Conservation (phyloP, 495 filamentous ascomycete species). For the Podospora tetraspora region DNA sequence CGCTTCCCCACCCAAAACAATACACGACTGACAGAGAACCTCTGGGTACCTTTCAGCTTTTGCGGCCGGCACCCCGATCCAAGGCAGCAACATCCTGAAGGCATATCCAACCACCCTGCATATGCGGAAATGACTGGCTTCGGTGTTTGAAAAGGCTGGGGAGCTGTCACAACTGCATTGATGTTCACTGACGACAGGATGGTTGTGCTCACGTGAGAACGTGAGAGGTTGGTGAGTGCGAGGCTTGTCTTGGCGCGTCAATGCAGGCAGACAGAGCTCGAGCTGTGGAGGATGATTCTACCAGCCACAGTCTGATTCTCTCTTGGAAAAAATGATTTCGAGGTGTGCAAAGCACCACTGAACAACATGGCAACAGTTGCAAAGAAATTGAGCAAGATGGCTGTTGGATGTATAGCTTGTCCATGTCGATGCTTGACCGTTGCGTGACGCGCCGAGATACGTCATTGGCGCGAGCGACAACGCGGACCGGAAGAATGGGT, state of each 20-base stretch:
- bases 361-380: neutral
- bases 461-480: constrained; percentile 5
- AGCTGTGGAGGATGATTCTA: neutral
- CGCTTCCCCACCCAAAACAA: constrained; percentile 2
- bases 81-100: neutral
- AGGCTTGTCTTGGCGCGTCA: constrained; percentile 7
- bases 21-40: neutral
- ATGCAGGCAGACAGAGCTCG: neutral
- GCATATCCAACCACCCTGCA: neutral
- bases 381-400: neutral
- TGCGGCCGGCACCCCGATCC: neutral
- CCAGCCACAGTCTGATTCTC: neutral
- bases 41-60: neutral
- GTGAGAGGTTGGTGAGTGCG: constrained; percentile 13
- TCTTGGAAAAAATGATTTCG: neutral
- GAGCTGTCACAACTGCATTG: neutral
- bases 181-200: neutral
- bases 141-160: neutral
- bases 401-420: neutral
- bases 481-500: constrained; percentile 11
- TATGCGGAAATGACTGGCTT: neutral
- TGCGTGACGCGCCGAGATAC: constrained; percentile 16
- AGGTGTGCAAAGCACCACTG: neutral
- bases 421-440: neutral
- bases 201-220: constrained; percentile 17